Percentiles rank a stretch among this genome's conserved stretches.
Conservation (phyloP, 1,139 yeast genomes). For the Yamadazyma sp. region DNA sequence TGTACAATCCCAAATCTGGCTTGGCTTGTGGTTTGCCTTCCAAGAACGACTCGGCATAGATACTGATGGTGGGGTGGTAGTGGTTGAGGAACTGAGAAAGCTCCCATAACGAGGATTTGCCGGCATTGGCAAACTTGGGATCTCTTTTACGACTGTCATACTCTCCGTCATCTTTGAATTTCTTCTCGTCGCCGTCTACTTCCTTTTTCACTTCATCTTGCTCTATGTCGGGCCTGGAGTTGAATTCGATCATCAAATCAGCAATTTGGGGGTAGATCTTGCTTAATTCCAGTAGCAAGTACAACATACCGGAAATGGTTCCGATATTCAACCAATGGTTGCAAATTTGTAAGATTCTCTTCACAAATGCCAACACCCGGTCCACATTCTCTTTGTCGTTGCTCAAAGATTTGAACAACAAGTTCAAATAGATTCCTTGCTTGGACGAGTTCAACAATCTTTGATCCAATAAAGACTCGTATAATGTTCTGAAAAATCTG, state of each 20-base stretch:
- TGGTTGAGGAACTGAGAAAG: constrained; percentile 68
- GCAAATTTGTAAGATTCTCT: constrained; percentile 84
- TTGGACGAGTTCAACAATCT: constrained; percentile 82
- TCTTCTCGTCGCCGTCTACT: too few species aligned
- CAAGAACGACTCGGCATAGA: constrained; percentile 70
- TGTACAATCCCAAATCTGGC: constrained; percentile 88
- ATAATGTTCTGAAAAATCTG: constrained; percentile 83
- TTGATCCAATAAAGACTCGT: constrained; percentile 86
- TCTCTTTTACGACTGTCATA: constrained; percentile 92
- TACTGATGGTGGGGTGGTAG: constrained; percentile 88
- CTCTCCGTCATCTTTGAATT: constrained; percentile 14
- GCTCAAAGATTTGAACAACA: constrained; percentile 80
- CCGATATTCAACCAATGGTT: constrained; percentile 87
- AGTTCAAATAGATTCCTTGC: constrained; percentile 83
- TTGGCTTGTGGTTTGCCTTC: constrained; percentile 46
- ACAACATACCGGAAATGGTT: constrained; percentile 87
- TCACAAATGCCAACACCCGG: constrained; percentile 86
- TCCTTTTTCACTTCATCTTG: constrained; percentile 23
- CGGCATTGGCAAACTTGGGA: constrained; percentile 85
- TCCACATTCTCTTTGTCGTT: constrained; percentile 57
- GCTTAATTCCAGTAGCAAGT: constrained; percentile 64
- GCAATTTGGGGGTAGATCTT: constrained; percentile 43
- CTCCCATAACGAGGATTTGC: constrained; percentile 85
- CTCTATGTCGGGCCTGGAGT: constrained; percentile 38
- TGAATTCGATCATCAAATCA: constrained; percentile 42